A percentile compares a stretch with the other conserved stretches of the same genome.
These are phyloP conservation scores for Sporothrix mexicana DNA, from an alignment of 2,329 filamentous ascomycete species.

Conservation along the genomic window DNA sequence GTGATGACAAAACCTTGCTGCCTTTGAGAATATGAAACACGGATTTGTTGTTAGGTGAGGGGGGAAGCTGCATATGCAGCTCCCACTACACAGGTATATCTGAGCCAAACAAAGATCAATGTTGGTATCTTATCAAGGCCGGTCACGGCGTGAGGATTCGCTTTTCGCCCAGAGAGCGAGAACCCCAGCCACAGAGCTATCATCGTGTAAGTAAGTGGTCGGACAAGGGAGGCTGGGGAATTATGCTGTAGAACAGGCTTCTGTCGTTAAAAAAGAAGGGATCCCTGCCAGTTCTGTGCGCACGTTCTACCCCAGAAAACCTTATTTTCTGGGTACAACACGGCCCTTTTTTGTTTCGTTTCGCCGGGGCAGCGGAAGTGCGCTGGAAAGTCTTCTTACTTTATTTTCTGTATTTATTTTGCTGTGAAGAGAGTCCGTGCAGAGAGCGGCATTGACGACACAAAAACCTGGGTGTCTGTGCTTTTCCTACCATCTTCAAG, in stretches of 20 bases:
- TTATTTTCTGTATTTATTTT: not conserved
- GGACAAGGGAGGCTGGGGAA: not conserved
- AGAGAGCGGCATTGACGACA: not conserved
- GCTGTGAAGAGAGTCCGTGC: not conserved
- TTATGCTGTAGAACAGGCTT: not conserved
- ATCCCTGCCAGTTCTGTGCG: constrained; percentile 2
- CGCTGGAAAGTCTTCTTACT: not conserved
- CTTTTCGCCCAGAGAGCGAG: no score
- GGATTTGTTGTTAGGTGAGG: not conserved
- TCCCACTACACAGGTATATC: not conserved
- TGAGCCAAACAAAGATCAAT: not conserved
- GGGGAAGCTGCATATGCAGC: not conserved
- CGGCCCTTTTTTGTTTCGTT: constrained; percentile 25
- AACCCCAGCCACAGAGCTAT: not conserved
- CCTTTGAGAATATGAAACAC: not conserved
- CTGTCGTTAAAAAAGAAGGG: not conserved
- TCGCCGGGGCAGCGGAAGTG: not conserved
- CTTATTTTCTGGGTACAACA: constrained; percentile 15
- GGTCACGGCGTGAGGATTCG: not conserved
- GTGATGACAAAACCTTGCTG: not conserved
- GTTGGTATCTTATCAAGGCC: not conserved
- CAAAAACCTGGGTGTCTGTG: not conserved
- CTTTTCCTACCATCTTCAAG: not conserved
- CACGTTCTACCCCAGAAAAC: constrained; percentile 19
- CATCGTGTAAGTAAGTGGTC: not conserved